phyloP scores from a whole-genome alignment of 1,284 basidiomycete genomes.

The Heimioporus retisporus region DNA sequence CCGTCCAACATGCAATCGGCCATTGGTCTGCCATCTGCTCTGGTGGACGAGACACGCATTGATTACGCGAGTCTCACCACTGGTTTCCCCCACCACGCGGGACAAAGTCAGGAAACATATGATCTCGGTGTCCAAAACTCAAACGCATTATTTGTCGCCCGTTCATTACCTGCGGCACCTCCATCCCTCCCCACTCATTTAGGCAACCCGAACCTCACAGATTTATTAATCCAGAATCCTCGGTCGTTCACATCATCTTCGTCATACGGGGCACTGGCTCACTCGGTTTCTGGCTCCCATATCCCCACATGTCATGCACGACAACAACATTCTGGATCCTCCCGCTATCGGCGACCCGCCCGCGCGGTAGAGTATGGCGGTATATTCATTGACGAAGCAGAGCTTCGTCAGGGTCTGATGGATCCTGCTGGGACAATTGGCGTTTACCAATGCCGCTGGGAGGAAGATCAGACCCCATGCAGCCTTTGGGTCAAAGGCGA shows the following conservation, averaged over 20 bases:
- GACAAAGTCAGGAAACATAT: neutral
- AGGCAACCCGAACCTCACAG: neutral
- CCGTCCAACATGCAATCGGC: neutral
- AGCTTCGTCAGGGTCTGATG: no score
- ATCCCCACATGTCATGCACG: no score
- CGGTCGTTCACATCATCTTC: neutral
- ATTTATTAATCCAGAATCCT: neutral
- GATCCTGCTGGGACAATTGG: no score
- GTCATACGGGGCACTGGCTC: no score
- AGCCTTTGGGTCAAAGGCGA: no score
- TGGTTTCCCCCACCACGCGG: neutral
- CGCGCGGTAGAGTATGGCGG: no score
- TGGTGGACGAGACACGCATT: neutral
- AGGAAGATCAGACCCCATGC: no score
- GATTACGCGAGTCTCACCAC: rapidly evolving
- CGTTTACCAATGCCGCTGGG: no score
- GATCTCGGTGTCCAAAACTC: neutral
- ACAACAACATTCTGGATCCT: no score
- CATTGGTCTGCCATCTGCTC: neutral
- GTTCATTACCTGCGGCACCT: neutral
- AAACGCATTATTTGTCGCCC: neutral
- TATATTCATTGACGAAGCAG: no score
- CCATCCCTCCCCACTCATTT: neutral
- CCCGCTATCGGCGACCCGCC: no score
- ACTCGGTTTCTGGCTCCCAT: no score